Evolutionary conservation across 108 stramenopile genomes (phyloP).

Genomic region (Nitzschia sp.): DNA sequence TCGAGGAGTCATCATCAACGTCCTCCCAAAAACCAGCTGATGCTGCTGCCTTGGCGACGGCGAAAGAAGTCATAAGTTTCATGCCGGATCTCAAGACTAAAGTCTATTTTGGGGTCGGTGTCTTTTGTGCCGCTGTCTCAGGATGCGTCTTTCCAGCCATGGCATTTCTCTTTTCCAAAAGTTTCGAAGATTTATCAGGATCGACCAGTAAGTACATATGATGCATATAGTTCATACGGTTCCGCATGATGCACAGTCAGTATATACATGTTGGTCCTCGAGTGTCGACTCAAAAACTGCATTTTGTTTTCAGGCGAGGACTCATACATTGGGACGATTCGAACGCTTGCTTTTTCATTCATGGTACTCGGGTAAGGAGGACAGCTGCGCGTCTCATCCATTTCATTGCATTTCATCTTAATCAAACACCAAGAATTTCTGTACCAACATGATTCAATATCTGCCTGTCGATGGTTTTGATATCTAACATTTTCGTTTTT

Average conservation of each 20-base stretch:
- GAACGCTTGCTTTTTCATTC: slow-evolving; percentile 42
- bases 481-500: too few species aligned
- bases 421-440: too few species aligned
- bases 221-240: too few species aligned
- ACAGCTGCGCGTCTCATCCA: too few species aligned
- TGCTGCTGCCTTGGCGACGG: slow-evolving; percentile 17
- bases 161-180: slow-evolving; percentile 45
- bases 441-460: too few species aligned
- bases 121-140: slow-evolving; percentile 5
- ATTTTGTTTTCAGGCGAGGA: slow-evolving; percentile 5
- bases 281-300: too few species aligned
- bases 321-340: slow-evolving; percentile 35
- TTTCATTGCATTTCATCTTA: too few species aligned
- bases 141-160: slow-evolving; percentile 27
- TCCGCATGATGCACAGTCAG: too few species aligned
- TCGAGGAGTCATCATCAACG: too few species aligned
- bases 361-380: slow-evolving; percentile 42
- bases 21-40: slow-evolving; percentile 1
- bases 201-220: slow-evolving; percentile 5
- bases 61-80: slow-evolving; percentile 15
- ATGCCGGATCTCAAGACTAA: slow-evolving; percentile 1
- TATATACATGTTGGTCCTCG: too few species aligned
- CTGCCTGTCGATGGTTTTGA: too few species aligned
- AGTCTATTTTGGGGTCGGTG: slow-evolving; percentile 10
- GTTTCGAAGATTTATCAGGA: slow-evolving; percentile 46